Evolutionary conservation across 2,329 filamentous ascomycete species (phyloP).

Genomic region (Stachybotrys chlorohalonatus): DNA sequence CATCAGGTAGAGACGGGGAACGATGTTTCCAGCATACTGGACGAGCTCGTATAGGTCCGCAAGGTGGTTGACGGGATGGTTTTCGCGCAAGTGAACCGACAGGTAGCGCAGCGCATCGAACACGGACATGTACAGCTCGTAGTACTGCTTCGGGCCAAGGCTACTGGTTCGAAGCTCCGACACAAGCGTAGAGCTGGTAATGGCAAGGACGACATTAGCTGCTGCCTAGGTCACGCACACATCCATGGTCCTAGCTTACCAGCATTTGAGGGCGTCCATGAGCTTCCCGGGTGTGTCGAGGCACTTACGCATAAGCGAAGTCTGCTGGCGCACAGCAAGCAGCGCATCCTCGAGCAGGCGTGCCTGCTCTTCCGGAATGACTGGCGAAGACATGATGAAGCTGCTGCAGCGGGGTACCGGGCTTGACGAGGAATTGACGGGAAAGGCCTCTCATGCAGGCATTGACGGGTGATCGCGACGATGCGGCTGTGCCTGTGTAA

Average conservation of each 20-base stretch:
- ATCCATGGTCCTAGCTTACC: constrained; percentile 50
- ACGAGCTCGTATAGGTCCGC: constrained; percentile 97
- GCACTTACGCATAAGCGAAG: constrained; percentile 93
- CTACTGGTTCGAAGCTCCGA: constrained; percentile 97
- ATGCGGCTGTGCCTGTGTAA: constrained; percentile 7
- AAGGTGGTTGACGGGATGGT: constrained; percentile 94
- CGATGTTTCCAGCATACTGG: constrained; percentile 96
- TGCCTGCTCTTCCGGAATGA: constrained; percentile 70
- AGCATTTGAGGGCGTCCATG: constrained; percentile 99
- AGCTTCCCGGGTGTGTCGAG: constrained; percentile 95
- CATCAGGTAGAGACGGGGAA: constrained; percentile 95
- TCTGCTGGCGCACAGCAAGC: constrained; percentile 93
- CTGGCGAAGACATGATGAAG: constrained; percentile 40
- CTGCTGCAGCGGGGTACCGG: constrained; percentile 18
- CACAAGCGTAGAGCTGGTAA: constrained; percentile 79
- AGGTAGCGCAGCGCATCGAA: constrained; percentile 97
- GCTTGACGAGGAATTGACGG: constrained; percentile 14
- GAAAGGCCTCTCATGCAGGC: constrained; percentile 10
- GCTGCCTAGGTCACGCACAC: background rate
- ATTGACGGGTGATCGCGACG: constrained; percentile 13
- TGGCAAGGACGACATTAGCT: constrained; percentile 1
- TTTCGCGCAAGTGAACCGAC: constrained; percentile 92
- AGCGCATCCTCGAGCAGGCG: constrained; percentile 96
- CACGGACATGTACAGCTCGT: constrained; percentile 98
- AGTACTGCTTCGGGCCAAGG: constrained; percentile 98